These are phyloP conservation scores for Clonostachys rhizophaga DNA, from an alignment of 2,329 filamentous ascomycete species.

Conservation along the genomic window DNA sequence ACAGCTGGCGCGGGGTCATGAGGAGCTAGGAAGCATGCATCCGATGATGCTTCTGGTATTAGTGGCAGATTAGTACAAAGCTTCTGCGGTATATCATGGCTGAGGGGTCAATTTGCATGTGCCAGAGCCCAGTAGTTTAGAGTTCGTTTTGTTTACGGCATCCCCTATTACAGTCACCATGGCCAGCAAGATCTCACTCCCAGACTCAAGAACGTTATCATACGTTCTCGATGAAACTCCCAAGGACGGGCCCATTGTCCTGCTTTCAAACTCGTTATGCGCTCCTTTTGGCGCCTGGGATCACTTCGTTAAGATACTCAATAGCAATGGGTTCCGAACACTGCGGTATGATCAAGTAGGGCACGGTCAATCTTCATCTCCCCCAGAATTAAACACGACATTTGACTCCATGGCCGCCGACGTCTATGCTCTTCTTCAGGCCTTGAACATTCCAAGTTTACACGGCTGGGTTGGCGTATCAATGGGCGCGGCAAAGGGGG, in stretches of 20 bases:
- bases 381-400: constrained; percentile 25
- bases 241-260: constrained; percentile 18
- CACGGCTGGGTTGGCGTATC: constrained; percentile 38
- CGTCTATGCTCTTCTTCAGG: constrained; percentile 22
- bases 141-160: neutral
- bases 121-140: no score
- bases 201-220: constrained; percentile 16
- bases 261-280: constrained; percentile 33
- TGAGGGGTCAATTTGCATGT: no score
- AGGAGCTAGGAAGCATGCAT: no score
- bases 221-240: constrained; percentile 18
- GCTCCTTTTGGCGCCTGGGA: constrained; percentile 31
- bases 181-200: constrained; percentile 11
- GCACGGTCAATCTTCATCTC: constrained; percentile 29
- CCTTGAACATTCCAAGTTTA: constrained; percentile 21
- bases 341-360: constrained; percentile 37
- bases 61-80: no score
- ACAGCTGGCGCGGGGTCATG: no score
- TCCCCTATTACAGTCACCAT: neutral
- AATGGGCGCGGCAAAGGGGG: constrained; percentile 34
- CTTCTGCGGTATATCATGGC: no score
- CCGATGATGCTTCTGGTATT: no score
- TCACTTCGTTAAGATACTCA: constrained; percentile 24
- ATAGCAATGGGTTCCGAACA: constrained; percentile 25
- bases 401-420: constrained; percentile 32